Conservation (phyloP, 2,329 filamentous ascomycete genomes). For the Elsinoe arachidis region DNA sequence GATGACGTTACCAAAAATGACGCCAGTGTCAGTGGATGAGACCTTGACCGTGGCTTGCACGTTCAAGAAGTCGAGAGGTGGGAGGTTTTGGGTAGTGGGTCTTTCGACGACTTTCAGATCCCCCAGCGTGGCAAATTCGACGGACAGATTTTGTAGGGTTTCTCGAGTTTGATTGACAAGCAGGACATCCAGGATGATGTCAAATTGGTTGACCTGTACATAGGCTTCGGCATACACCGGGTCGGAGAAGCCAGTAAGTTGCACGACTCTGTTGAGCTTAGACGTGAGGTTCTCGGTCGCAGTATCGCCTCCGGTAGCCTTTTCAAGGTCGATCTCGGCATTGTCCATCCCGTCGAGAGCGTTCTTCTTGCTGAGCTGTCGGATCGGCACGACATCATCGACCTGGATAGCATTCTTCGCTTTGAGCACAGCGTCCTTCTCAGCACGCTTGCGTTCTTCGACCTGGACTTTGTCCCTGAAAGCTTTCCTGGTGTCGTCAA, state of each 20-base stretch:
- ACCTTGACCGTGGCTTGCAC: constrained; percentile 99
- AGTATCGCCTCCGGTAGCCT: constrained; percentile 84
- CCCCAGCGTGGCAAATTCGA: constrained; percentile 96
- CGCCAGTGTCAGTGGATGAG: constrained; percentile 92
- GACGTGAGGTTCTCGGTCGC: constrained; percentile 78
- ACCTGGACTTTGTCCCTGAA: constrained; percentile 96
- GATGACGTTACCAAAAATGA: constrained; percentile 97
- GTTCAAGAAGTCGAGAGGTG: constrained; percentile 93
- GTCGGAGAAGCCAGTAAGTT: constrained; percentile 96
- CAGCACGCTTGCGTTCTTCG: constrained; percentile 95
- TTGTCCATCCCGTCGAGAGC: constrained; percentile 72
- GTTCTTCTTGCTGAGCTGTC: constrained; percentile 89
- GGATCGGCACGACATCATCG: constrained; percentile 86
- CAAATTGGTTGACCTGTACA: constrained; percentile 97
- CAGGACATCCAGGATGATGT: constrained; percentile 92
- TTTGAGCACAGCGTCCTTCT: constrained; percentile 84
- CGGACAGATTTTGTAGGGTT: constrained; percentile 90
- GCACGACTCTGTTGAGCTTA: constrained; percentile 91
- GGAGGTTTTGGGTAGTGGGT: constrained; percentile 91
- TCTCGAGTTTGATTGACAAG: constrained; percentile 96
- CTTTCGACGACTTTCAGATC: constrained; percentile 97
- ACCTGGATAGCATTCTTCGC: constrained; percentile 92
- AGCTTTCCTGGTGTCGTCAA: constrained; percentile 89
- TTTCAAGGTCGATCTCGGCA: constrained; percentile 82
- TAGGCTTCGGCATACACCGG: constrained; percentile 98